Percentiles rank a stretch among this genome's conserved stretches.
Evolutionary conservation across 768 basidiomycete genomes (phyloP).

Genomic region (Agrocybe praecox): DNA sequence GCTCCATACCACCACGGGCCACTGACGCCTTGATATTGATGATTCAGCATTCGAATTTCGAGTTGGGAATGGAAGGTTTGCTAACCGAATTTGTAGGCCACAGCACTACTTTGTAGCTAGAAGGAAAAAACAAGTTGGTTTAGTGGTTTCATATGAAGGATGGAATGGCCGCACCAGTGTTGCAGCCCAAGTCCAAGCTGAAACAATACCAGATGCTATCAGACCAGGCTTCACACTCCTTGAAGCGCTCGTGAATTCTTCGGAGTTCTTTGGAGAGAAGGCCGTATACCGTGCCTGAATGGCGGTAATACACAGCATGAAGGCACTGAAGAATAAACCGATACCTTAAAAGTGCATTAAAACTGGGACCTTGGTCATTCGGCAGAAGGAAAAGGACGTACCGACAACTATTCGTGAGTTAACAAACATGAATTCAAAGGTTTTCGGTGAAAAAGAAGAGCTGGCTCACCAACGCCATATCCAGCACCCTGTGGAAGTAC

Average conservation of each 20-base stretch:
- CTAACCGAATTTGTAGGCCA: constrained; percentile 79
- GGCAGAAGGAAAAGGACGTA: constrained; percentile 11
- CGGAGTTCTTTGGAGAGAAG: constrained; percentile 76
- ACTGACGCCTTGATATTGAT: constrained; percentile 51
- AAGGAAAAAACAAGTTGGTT: background rate
- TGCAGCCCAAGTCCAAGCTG: constrained; percentile 91
- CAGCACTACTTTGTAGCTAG: constrained; percentile 76
- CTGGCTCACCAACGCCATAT: constrained; percentile 75
- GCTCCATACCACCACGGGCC: constrained; percentile 93
- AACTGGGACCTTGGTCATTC: background rate
- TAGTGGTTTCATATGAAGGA: too few species aligned
- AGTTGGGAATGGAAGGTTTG: background rate
- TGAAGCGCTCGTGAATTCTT: constrained; percentile 84
- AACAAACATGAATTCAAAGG: background rate
- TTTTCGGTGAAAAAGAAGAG: background rate
- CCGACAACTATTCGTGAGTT: constrained; percentile 26
- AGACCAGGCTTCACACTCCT: constrained; percentile 88
- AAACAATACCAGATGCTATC: constrained; percentile 91
- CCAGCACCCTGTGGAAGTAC: constrained; percentile 81
- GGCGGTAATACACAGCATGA: constrained; percentile 79
- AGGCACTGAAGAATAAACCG: constrained; percentile 82
- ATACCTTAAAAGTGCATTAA: constrained; percentile 54
- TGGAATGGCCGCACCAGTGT: constrained; percentile 50
- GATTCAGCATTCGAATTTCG: background rate
- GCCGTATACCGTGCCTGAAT: constrained; percentile 85